Base-by-base conservation (phyloP, 1,284 basidiomycete species). In the Calocybe gambosa region DNA sequence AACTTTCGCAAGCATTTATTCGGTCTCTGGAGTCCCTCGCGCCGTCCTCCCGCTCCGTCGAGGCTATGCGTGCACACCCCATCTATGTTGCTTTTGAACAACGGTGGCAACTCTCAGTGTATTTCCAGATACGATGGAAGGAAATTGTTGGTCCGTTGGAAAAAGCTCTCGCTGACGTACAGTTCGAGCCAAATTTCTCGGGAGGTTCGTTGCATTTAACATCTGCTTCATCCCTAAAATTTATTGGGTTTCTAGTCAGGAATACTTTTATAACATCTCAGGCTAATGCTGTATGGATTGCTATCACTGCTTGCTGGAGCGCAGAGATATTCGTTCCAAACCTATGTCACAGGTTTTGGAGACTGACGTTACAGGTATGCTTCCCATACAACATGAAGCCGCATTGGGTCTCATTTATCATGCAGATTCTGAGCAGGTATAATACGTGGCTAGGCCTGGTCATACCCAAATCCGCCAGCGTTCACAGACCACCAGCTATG, bases 41-140 rank as follows among this genome's bases (percentile, higher is more conserved):
- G 0, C 91, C 93, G 0, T 90, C 89, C 0, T 62, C 76, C 9
- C 70, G 77, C 29, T 77, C 87, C 1, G 77, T 93, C 9, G 69
- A 80, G 49, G 70, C 73, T 0, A 82, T 95, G 75, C 80, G 90
- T 3, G 59, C 68, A 3, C 87, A 92, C 62, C 75, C 82, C 0
- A 71, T 82, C 3, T 94, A 86, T 63, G 56, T 62, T 5, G 65
- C 82, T 0, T 95, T 98, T 58, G 81, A 88, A 58, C 76, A 81
- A 46, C 76, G 93, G 34, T 99, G 95, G 94, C 95, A 98, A 61
- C 73, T 99, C 5, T 89, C 92, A 0, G 89, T 98, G 13, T 99
- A 99, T 62, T 98, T 96, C 64, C 95, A 99, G 62, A 72, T 99
- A 53, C 79, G 94, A n/a, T 95, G 93, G 86, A 95, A 97, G 62